Percentiles rank a stretch among this genome's conserved stretches.
Conservation (phyloP, 768 basidiomycete genomes). For the Suillus ampliporus region DNA sequence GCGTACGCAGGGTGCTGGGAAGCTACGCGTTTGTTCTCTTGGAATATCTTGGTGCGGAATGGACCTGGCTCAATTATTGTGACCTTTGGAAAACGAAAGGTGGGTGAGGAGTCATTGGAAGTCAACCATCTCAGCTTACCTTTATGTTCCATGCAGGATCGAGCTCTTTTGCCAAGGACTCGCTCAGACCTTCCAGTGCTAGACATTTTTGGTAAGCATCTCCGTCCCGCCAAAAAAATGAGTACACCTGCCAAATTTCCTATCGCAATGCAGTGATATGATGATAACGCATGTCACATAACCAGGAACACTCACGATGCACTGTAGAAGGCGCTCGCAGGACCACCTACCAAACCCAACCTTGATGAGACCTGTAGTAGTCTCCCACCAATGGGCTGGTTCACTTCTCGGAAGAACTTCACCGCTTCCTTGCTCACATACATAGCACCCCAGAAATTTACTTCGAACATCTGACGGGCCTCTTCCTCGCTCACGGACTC, state of each 20-base stretch:
- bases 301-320: conserved; percentile 30
- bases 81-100: conserved; percentile 1
- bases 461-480: conserved; percentile 43
- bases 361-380: conserved; percentile 46
- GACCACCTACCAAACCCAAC: conserved; percentile 31
- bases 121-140: conserved; percentile 23
- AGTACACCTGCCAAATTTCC: conserved; percentile 11
- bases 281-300: not conserved
- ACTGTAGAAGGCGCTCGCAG: conserved; percentile 26
- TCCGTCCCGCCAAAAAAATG: not conserved
- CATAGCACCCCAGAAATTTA: conserved; percentile 42
- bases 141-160: conserved; percentile 51
- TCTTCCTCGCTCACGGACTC: conserved; percentile 38
- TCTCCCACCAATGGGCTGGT: conserved; percentile 43
- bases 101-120: not conserved
- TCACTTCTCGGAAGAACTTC: conserved; percentile 43
- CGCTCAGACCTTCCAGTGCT: conserved; percentile 41
- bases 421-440: conserved; percentile 37
- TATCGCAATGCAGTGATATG: not conserved
- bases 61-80: conserved; percentile 17
- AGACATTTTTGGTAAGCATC: not conserved
- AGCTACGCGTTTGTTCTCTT: conserved; percentile 1
- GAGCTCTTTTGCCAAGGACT: conserved; percentile 40
- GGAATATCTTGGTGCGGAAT: conserved; percentile 17
- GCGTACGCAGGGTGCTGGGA: conserved; percentile 15